Percentiles rank a stretch among this genome's conserved stretches.
phyloP scores from a whole-genome alignment of 2,329 filamentous ascomycete genomes.

The Penicillium sp. region DNA sequence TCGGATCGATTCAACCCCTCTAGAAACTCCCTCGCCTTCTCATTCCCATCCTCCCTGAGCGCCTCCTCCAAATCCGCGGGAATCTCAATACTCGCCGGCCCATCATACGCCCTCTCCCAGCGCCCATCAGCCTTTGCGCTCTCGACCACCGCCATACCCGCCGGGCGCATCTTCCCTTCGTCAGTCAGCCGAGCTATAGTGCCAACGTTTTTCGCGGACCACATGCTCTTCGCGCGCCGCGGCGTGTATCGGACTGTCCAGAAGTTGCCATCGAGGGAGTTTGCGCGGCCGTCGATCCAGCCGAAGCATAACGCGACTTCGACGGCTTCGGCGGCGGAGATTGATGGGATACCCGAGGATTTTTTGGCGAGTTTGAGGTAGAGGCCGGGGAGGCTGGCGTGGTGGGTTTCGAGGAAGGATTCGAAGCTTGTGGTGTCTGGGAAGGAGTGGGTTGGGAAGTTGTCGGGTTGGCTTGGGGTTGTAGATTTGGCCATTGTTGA shows the following conservation, averaged over 20 bases:
- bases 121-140: constrained; percentile 62
- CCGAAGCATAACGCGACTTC: constrained; percentile 64
- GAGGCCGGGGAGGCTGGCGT: constrained; percentile 43
- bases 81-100: constrained; percentile 52
- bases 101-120: constrained; percentile 63
- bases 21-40: constrained; percentile 35
- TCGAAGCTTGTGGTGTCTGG: constrained; percentile 37
- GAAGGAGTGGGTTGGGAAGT: constrained; percentile 37
- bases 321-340: constrained; percentile 57
- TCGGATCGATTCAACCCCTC: constrained; percentile 49
- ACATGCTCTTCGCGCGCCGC: constrained; percentile 59
- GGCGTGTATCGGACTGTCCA: constrained; percentile 65
- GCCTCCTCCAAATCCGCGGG: constrained; percentile 57
- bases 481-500: not conserved
- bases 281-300: constrained; percentile 66
- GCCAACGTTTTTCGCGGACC: constrained; percentile 65
- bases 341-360: constrained; percentile 46
- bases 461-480: constrained; percentile 16
- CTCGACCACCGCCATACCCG: constrained; percentile 58
- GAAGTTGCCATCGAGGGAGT: constrained; percentile 50
- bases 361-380: constrained; percentile 60
- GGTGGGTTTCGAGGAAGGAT: constrained; percentile 48
- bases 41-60: constrained; percentile 41
- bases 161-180: constrained; percentile 55
- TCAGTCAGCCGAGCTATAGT: constrained; percentile 53